Conservation (phyloP, 495 filamentous ascomycete species). For the Trichoderma parareesei region DNA sequence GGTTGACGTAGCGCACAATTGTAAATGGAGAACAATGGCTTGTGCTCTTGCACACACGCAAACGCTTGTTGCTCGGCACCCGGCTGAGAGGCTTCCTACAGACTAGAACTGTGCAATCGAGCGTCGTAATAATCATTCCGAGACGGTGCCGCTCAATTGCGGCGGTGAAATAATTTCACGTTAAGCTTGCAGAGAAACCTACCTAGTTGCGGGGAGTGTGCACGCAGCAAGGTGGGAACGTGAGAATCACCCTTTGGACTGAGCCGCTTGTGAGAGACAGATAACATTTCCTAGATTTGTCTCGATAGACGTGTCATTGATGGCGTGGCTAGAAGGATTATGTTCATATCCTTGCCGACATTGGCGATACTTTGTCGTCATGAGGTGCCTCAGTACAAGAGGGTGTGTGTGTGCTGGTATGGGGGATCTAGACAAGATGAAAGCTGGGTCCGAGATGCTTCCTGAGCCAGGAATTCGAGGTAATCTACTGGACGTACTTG, state of each 20-base stretch:
- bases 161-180: conserved; percentile 16
- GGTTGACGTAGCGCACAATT: not conserved
- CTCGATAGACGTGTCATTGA: conserved; percentile 58
- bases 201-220: not conserved
- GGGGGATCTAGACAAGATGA: conserved; percentile 31
- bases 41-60: conserved; percentile 35
- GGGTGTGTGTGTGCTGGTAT: conserved; percentile 21
- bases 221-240: conserved; percentile 35
- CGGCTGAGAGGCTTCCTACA: conserved; percentile 48
- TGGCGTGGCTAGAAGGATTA: conserved; percentile 45
- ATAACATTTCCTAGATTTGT: conserved; percentile 64
- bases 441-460: conserved; percentile 57
- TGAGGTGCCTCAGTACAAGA: conserved; percentile 26
- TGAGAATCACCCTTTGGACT: conserved; percentile 57
- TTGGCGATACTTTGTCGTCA: conserved; percentile 7
- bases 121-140: not conserved
- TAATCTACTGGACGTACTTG: conserved; percentile 46
- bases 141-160: conserved; percentile 17
- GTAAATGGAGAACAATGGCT: not conserved
- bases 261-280: conserved; percentile 53
- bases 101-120: conserved; percentile 20
- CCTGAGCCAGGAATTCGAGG: conserved; percentile 13
- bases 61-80: conserved; percentile 38
- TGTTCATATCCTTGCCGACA: conserved; percentile 44
- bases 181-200: not conserved